phyloP scores from a whole-genome alignment of 129 eudicot genomes.

The Mikania micrantha region DNA sequence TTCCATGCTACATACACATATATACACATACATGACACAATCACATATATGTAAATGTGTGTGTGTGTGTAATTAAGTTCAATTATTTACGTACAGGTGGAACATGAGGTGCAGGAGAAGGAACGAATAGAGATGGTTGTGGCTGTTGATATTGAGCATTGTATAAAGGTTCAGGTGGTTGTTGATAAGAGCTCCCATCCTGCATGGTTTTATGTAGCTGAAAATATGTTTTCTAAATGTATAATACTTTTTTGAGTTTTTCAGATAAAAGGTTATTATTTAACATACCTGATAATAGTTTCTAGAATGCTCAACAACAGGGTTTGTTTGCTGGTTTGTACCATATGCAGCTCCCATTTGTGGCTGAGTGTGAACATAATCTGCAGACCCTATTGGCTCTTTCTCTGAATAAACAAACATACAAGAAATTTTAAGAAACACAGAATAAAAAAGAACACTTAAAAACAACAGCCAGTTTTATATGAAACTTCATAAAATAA shows the following conservation, averaged over 20 bases:
- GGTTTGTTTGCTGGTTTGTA: slow-evolving; percentile 42
- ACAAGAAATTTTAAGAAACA: not conserved
- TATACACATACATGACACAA: too few species aligned
- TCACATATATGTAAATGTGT: too few species aligned
- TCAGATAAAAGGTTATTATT: not conserved
- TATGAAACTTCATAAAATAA: not conserved
- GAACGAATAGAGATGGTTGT: slow-evolving; percentile 58
- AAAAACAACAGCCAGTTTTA: not conserved
- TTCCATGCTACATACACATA: not conserved
- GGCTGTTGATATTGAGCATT: slow-evolving; percentile 51
- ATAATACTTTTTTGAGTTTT: not conserved
- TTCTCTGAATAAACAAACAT: slow-evolving; percentile 31
- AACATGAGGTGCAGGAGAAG: slow-evolving; percentile 48
- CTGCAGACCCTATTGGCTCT: slow-evolving; percentile 29
- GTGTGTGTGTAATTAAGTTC: too few species aligned
- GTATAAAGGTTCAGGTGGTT: slow-evolving; percentile 40
- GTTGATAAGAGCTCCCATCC: slow-evolving; percentile 61
- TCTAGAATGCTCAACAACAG: slow-evolving; percentile 46
- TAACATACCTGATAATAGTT: slow-evolving; percentile 56
- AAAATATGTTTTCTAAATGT: not conserved
- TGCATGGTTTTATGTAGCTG: slow-evolving; percentile 6
- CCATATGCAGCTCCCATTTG: slow-evolving; percentile 44
- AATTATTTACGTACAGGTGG: slow-evolving; percentile 39
- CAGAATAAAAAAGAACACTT: too few species aligned
- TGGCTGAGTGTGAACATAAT: slow-evolving; percentile 32